Evolutionary conservation across 306 rosid species (phyloP).

Genomic region (Rosa multiflora): DNA sequence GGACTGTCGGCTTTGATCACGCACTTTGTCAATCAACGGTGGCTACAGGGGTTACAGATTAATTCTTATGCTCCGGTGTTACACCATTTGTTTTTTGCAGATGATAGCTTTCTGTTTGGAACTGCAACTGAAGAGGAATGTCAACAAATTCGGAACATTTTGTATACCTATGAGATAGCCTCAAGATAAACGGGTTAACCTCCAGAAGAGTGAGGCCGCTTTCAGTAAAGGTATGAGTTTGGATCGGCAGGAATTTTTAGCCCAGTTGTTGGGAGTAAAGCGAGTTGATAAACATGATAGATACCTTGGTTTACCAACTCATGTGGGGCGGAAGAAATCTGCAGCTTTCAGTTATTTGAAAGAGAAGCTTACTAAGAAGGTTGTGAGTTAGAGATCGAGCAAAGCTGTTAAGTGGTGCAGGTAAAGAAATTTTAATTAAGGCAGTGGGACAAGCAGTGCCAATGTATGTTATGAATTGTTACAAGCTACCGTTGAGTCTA

Average conservation of each 20-base stretch:
- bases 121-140: not conserved
- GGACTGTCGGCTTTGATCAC: no score
- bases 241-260: not conserved
- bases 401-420: not conserved
- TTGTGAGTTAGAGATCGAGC: not conserved
- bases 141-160: no score
- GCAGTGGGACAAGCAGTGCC: not conserved
- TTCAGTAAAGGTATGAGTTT: no score
- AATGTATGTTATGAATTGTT: no score
- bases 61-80: no score
- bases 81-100: no score
- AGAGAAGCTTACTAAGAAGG: not conserved
- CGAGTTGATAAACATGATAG: not conserved
- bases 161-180: not conserved
- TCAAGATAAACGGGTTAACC: not conserved
- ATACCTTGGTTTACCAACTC: not conserved
- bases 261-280: not conserved
- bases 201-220: not conserved
- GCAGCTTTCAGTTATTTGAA: no score
- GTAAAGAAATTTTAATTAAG: no score
- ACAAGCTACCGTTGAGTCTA: no score
- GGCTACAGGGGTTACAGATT: no score
- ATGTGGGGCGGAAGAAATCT: not conserved
- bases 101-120: no score
- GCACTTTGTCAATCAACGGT: no score